Conservation (phyloP, 768 basidiomycete species). For the Suillus subluteus region DNA sequence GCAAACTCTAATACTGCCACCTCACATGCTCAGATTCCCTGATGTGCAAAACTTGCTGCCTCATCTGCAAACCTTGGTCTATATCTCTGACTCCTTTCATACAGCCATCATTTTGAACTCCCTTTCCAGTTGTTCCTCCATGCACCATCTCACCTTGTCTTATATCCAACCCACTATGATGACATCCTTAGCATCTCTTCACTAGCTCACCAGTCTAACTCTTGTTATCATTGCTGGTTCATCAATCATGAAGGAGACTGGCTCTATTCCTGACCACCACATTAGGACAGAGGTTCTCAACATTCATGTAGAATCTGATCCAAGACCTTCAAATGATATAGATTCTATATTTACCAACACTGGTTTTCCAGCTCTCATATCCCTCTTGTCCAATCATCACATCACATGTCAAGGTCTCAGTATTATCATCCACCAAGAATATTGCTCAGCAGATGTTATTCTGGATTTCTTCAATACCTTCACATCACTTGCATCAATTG, state of each 20-base stretch:
- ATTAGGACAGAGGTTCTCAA: too few species aligned
- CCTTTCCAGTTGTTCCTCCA: not conserved
- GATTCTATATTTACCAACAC: not conserved
- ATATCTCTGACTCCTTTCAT: not conserved
- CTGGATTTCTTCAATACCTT: not conserved
- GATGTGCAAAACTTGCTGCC: not conserved
- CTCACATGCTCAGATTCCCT: not conserved
- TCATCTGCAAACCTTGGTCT: not conserved
- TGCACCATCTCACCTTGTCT: not conserved
- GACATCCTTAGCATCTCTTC: not conserved
- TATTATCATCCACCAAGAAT: not conserved
- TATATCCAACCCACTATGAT: not conserved
- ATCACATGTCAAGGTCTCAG: not conserved
- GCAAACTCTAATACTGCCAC: not conserved
- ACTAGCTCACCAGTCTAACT: not conserved
- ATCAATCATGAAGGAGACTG: not conserved
- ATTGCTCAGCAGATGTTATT: not conserved
- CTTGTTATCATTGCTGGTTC: not conserved
- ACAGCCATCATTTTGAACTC: not conserved
- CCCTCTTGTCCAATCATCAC: too few species aligned
- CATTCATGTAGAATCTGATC: not conserved
- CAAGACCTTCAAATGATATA: too few species aligned
- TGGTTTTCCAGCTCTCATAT: not conserved
- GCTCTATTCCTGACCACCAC: not conserved
- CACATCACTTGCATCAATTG: not conserved